phyloP scores from a whole-genome alignment of 805 yeast species.

The Starmerella floris region DNA sequence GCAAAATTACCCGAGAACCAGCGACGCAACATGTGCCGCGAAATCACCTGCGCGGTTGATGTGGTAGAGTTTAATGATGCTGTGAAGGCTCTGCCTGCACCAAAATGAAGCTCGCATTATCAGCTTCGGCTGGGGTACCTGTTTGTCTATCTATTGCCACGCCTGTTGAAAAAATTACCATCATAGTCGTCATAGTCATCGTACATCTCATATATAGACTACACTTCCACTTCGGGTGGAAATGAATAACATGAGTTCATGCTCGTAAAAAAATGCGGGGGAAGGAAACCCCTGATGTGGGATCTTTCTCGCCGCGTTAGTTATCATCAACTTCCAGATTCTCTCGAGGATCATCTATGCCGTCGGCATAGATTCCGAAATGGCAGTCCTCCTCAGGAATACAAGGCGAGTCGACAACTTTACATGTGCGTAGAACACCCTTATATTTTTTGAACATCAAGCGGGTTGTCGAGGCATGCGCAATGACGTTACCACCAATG shows the following conservation, averaged over 20 bases:
- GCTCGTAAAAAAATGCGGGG: too few relatives aligned
- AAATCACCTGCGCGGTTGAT: slow-evolving; percentile 70
- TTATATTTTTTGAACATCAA: slow-evolving; percentile 79
- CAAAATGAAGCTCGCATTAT: too few relatives aligned
- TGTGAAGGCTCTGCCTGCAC: slow-evolving; percentile 14
- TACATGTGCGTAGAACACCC: slow-evolving; percentile 86
- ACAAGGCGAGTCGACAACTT: slow-evolving; percentile 91
- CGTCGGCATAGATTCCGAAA: slow-evolving; percentile 92
- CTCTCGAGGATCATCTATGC: slow-evolving; percentile 88
- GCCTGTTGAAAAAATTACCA: background rate
- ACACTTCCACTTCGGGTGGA: too few relatives aligned
- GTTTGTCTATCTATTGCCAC: too few relatives aligned
- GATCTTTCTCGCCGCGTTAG: too few relatives aligned
- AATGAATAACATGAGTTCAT: background rate
- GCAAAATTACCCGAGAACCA: slow-evolving; percentile 48
- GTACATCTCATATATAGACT: too few relatives aligned
- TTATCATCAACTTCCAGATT: slow-evolving; percentile 37
- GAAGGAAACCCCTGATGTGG: too few relatives aligned
- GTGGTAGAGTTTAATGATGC: slow-evolving; percentile 43
- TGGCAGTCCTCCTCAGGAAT: slow-evolving; percentile 90
- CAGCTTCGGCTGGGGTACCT: too few relatives aligned
- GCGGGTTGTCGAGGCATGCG: slow-evolving; percentile 92
- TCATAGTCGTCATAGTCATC: background rate
- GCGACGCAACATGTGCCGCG: slow-evolving; percentile 58
- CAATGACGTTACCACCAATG: slow-evolving; percentile 94